Evolutionary conservation across 2,329 filamentous ascomycete genomes (phyloP).

Genomic region (Dichotomopilus funicola): DNA sequence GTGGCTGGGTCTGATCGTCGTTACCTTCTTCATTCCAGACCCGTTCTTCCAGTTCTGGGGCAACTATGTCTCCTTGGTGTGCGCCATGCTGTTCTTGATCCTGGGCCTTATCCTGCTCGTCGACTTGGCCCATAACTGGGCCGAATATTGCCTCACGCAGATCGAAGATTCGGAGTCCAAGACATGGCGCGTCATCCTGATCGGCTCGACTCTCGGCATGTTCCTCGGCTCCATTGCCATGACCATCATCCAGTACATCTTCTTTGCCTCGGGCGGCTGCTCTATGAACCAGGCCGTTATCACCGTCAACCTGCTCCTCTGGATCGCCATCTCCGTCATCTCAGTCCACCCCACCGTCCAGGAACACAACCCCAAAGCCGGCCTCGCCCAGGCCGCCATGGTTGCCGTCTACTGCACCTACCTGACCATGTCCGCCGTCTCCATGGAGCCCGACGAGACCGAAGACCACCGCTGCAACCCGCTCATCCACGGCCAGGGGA

Average conservation of each 20-base stretch:
- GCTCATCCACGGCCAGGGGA: slow-evolving; percentile 75
- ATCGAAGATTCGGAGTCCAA: slow-evolving; percentile 85
- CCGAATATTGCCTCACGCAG: slow-evolving; percentile 88
- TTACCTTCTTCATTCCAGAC: slow-evolving; percentile 95
- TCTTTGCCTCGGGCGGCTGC: slow-evolving; percentile 77
- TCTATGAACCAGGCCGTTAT: slow-evolving; percentile 97
- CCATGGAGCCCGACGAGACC: slow-evolving; percentile 93
- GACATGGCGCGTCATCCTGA: slow-evolving; percentile 77
- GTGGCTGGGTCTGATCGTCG: slow-evolving; percentile 79
- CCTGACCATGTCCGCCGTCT: slow-evolving; percentile 94
- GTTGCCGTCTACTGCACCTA: slow-evolving; percentile 98
- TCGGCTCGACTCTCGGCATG: slow-evolving; percentile 91
- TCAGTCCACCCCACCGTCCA: slow-evolving; percentile 89
- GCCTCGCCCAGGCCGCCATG: slow-evolving; percentile 94
- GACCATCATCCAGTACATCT: slow-evolving; percentile 95
- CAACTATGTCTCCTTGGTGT: slow-evolving; percentile 82
- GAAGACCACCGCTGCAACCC: slow-evolving; percentile 93
- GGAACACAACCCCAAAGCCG: slow-evolving; percentile 86
- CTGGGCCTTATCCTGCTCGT: slow-evolving; percentile 88
- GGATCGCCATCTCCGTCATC: slow-evolving; percentile 71
- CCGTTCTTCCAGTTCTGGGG: slow-evolving; percentile 93
- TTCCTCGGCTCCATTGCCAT: slow-evolving; percentile 85
- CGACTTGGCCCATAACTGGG: slow-evolving; percentile 93
- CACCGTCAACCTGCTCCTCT: slow-evolving; percentile 82
- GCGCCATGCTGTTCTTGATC: slow-evolving; percentile 88